phyloP scores from a whole-genome alignment of 768 basidiomycete genomes.

The Goffeauzyma gilvescens region DNA sequence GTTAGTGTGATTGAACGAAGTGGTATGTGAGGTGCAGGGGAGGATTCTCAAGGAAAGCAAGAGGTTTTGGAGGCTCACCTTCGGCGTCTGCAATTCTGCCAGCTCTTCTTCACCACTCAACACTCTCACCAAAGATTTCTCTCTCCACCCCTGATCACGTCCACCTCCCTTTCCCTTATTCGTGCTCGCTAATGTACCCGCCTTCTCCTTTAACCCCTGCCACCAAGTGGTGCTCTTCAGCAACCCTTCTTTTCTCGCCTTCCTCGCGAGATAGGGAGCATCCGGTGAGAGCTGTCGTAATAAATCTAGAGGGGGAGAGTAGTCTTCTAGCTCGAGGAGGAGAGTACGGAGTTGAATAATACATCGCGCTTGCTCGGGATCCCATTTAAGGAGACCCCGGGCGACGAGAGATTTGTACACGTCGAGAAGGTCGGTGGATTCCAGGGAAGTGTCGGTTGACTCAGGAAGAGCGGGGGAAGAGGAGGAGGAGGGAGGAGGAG shows the following conservation, averaged over 20 bases:
- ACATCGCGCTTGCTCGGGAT: constrained; percentile 41
- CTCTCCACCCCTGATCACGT: constrained; percentile 15
- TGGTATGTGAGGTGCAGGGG: neutral
- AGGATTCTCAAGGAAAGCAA: neutral
- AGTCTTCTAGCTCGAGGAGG: constrained; percentile 37
- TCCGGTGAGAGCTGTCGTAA: constrained; percentile 28
- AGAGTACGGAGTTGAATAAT: constrained; percentile 41
- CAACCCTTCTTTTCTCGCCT: constrained; percentile 7
- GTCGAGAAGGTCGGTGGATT: constrained; percentile 36
- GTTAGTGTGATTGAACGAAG: neutral
- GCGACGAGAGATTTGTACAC: constrained; percentile 38
- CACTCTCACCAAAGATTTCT: constrained; percentile 34
- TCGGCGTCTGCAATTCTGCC: constrained; percentile 38
- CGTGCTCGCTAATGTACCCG: no score
- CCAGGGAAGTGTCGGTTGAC: neutral
- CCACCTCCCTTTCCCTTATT: constrained; percentile 12
- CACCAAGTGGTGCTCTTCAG: constrained; percentile 7
- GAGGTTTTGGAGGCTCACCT: constrained; percentile 31
- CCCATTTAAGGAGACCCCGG: constrained; percentile 37
- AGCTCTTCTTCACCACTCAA: constrained; percentile 41
- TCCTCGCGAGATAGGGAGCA: constrained; percentile 12
- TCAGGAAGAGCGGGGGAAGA: neutral
- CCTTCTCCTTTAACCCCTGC: constrained; percentile 33
- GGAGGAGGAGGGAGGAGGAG: no score
- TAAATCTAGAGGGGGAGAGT: constrained; percentile 38